Evolutionary conservation across 441 rosid genomes (phyloP).

Genomic region (Biscutella laevigata): DNA sequence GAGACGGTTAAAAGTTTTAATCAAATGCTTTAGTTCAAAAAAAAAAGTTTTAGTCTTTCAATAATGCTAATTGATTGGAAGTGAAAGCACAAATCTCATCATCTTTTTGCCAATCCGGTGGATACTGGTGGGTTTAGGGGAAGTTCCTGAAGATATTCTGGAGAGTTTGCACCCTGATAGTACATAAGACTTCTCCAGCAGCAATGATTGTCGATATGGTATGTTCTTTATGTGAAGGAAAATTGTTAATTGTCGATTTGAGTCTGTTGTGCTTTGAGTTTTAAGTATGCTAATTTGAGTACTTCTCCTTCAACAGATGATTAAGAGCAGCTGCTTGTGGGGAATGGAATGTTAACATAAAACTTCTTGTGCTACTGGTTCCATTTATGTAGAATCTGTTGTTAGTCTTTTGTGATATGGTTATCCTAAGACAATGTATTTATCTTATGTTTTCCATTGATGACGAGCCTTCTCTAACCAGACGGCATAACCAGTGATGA

Average conservation of each 20-base stretch:
- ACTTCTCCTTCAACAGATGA: conserved; percentile 52
- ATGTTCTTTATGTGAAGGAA: conserved; percentile 36
- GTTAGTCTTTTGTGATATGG: conserved; percentile 19
- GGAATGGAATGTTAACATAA: conserved; percentile 40
- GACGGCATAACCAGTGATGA: background rate
- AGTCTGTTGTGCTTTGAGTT: conserved; percentile 19
- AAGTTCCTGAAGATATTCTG: conserved; percentile 74
- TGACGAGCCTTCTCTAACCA: conserved; percentile 15
- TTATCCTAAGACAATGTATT: background rate
- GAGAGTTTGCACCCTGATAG: conserved; percentile 47
- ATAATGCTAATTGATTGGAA: conserved; percentile 6
- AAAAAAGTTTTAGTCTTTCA: conserved; percentile 4
- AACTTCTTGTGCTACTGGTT: conserved; percentile 27
- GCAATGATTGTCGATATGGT: conserved; percentile 47
- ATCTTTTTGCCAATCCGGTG: conserved; percentile 31
- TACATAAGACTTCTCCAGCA: conserved; percentile 37
- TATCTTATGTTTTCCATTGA: conserved; percentile 15
- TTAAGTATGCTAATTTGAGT: conserved; percentile 28
- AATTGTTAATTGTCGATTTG: conserved; percentile 18
- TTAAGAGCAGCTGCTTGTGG: conserved; percentile 34
- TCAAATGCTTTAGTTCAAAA: too few species aligned
- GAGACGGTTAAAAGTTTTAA: too few species aligned
- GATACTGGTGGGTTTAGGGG: conserved; percentile 65
- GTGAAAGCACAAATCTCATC: conserved; percentile 15
- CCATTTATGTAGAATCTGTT: conserved; percentile 28